A percentile compares a stretch with the other conserved stretches of the same genome.
These are phyloP conservation scores for Picea sitchensis DNA, from an alignment of 75 land plant genomes.

Conservation along the genomic window DNA sequence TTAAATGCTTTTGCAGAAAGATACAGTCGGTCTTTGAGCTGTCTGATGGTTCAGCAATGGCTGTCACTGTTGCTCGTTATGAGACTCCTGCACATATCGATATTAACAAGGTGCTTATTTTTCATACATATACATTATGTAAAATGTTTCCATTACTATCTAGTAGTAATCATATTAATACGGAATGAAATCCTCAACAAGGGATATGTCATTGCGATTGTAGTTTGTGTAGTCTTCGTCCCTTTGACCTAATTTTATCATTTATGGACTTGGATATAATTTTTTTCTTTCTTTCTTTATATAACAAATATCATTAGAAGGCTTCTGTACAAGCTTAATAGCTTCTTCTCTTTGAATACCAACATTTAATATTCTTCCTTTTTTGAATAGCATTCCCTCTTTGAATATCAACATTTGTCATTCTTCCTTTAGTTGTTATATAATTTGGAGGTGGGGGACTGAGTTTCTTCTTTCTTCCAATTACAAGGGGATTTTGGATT, in stretches of 20 bases:
- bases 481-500: neutral
- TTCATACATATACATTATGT: neutral
- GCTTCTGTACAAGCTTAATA: neutral
- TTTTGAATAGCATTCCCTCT: too few relatives aligned
- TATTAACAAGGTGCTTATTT: constrained; percentile 75
- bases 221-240: neutral
- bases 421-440: neutral
- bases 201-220: neutral
- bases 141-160: neutral
- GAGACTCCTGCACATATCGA: constrained; percentile 94
- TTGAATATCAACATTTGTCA: neutral
- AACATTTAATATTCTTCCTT: neutral
- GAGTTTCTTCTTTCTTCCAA: neutral
- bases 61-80: constrained; percentile 96
- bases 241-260: too few relatives aligned
- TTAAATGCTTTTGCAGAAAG: constrained; percentile 52
- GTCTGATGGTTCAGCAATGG: constrained; percentile 98
- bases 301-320: neutral
- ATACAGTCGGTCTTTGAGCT: constrained; percentile 97
- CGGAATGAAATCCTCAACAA: too few relatives aligned
- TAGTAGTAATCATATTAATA: neutral
- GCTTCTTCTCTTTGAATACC: neutral
- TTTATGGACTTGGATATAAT: too few relatives aligned
- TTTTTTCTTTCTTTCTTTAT: too few relatives aligned
- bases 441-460: neutral